A percentile compares a stretch with the other conserved stretches of the same genome.
phyloP scores from a whole-genome alignment of 441 rosid genomes.

The Arabidopsis hybrid region DNA sequence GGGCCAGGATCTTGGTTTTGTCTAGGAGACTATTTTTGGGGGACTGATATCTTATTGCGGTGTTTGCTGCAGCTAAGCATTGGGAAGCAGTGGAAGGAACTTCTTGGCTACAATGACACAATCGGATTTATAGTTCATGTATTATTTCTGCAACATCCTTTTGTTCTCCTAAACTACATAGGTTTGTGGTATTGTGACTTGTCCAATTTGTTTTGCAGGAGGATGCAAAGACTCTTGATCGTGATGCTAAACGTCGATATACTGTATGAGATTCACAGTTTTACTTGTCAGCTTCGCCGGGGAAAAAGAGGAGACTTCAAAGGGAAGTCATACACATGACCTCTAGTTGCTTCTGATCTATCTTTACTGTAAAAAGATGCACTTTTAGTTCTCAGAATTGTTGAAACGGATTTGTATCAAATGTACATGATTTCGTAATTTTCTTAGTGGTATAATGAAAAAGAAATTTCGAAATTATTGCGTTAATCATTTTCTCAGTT shows the following conservation, averaged over 20 bases:
- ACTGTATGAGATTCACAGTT: constrained; percentile 45
- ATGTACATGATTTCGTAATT: constrained; percentile 24
- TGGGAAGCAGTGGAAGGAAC: constrained; percentile 93
- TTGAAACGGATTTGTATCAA: constrained; percentile 6
- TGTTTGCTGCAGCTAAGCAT: constrained; percentile 67
- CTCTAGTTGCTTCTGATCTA: constrained; percentile 19
- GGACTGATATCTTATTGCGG: not conserved
- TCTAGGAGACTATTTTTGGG: not conserved
- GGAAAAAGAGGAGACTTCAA: not conserved
- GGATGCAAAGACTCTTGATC: constrained; percentile 72
- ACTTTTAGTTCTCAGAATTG: constrained; percentile 19
- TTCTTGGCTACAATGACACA: constrained; percentile 61
- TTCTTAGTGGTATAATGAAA: constrained; percentile 15
- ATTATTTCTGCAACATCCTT: constrained; percentile 29
- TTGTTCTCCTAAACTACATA: constrained; percentile 7
- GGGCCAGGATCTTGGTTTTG: constrained; percentile 3
- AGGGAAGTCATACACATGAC: constrained; percentile 2
- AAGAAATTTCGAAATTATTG: not conserved
- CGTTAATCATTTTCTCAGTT: not conserved
- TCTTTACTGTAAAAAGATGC: constrained; percentile 20
- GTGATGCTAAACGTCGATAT: constrained; percentile 64
- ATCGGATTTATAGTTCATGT: constrained; percentile 85
- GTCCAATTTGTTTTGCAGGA: constrained; percentile 54
- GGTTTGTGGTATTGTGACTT: constrained; percentile 17
- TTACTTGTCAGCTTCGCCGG: constrained; percentile 23